Conservation (phyloP, 1,139 yeast genomes). For the Geotrichum phurueaensis region DNA sequence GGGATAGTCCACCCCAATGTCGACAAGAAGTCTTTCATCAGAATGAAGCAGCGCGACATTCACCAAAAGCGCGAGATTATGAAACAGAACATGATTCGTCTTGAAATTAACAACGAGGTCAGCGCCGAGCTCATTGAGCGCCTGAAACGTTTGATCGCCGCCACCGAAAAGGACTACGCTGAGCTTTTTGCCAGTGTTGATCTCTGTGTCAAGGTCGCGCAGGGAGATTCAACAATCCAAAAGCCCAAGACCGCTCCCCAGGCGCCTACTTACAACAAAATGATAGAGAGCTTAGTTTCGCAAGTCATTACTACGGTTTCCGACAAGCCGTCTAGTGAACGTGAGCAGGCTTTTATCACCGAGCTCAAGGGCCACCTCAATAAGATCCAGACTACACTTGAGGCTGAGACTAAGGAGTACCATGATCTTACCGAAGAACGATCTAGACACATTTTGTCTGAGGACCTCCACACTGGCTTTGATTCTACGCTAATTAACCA, state of each 20-base stretch:
- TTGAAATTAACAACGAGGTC: constrained; percentile 70
- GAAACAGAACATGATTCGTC: constrained; percentile 65
- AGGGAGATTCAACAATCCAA: constrained; percentile 27
- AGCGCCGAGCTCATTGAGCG: constrained; percentile 67
- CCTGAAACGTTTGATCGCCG: constrained; percentile 55
- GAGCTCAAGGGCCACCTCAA: constrained; percentile 34
- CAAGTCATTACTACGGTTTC: constrained; percentile 58
- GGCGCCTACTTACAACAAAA: constrained; percentile 73
- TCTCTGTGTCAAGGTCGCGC: constrained; percentile 20
- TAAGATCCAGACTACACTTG: constrained; percentile 37
- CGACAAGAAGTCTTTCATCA: constrained; percentile 84
- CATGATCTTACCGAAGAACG: constrained; percentile 66
- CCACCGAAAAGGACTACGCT: constrained; percentile 21
- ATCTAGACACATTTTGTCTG: constrained; percentile 71
- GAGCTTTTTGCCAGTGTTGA: constrained; percentile 8
- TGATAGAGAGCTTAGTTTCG: constrained; percentile 81
- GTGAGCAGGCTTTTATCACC: constrained; percentile 29
- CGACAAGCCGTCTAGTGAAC: constrained; percentile 47
- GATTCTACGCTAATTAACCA: constrained; percentile 77
- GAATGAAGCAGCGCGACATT: constrained; percentile 96
- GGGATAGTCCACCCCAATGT: constrained; percentile 85
- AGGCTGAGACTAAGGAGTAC: constrained; percentile 62
- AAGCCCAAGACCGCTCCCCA: constrained; percentile 37
- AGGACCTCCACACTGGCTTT: constrained; percentile 91
- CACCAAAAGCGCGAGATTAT: constrained; percentile 86